Conservation (phyloP, 2,329 filamentous ascomycete genomes). For the Alternaria brassicae region DNA sequence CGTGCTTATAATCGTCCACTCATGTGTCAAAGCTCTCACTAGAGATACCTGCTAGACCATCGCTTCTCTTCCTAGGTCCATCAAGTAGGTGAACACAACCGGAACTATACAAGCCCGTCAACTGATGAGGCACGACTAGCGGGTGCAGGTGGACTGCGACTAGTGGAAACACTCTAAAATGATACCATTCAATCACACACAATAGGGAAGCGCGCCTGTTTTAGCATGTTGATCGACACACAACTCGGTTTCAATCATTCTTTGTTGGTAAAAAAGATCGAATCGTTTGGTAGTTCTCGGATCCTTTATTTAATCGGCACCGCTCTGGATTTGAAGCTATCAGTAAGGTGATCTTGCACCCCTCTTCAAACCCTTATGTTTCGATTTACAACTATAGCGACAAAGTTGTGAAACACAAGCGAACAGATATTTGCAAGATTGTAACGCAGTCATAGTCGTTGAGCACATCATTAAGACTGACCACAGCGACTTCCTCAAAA, state of each 20-base stretch:
- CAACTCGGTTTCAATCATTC: neutral
- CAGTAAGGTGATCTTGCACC: no score
- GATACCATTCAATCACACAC: no score
- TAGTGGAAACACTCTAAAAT: neutral
- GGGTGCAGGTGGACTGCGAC: neutral
- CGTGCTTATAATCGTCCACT: neutral
- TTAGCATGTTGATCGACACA: neutral
- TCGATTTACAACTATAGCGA: no score
- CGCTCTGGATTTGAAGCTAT: neutral
- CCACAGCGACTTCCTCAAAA: no score
- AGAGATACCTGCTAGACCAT: neutral
- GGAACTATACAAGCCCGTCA: neutral
- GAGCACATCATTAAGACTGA: no score
- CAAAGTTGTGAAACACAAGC: no score
- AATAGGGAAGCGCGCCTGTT: no score
- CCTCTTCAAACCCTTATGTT: no score
- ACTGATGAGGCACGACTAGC: neutral
- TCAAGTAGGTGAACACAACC: neutral
- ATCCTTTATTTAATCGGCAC: neutral
- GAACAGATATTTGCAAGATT: no score
- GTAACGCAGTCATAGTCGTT: no score
- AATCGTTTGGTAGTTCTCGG: neutral
- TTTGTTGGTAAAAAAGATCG: neutral
- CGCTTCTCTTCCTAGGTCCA: no score
- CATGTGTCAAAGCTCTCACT: neutral